Conservation (phyloP, 139 green algal species). For the Chlorella vulgaris region DNA sequence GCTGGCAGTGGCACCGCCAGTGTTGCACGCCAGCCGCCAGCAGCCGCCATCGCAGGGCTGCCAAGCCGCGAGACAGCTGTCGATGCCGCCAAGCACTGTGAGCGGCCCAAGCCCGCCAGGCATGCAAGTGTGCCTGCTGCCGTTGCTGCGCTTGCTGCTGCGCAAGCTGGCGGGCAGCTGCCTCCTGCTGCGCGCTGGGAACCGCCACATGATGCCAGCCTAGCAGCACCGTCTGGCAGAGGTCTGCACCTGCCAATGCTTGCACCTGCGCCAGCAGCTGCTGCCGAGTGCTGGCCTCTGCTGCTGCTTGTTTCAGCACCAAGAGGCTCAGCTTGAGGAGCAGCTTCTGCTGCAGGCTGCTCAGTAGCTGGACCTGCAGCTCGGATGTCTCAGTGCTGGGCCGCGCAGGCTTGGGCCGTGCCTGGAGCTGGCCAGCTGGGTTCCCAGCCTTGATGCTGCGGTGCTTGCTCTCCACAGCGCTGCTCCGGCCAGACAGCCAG, state of each 20-base stretch:
- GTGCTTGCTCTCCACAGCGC: conserved; percentile 35
- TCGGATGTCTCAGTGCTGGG: conserved; percentile 16
- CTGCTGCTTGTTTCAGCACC: conserved; percentile 17
- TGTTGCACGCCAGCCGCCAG: conserved; percentile 1
- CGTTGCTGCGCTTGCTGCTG: not conserved
- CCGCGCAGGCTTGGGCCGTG: conserved; percentile 17
- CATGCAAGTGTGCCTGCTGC: not conserved
- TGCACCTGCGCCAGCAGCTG: conserved; percentile 3
- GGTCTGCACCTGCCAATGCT: not conserved
- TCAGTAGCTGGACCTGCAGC: conserved; percentile 37
- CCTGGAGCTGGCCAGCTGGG: conserved; percentile 13
- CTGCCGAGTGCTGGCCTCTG: not conserved
- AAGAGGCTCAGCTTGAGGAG: conserved; percentile 34
- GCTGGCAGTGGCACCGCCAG: conserved; percentile 32
- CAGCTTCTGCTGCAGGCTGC: conserved; percentile 24
- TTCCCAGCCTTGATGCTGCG: conserved; percentile 18
- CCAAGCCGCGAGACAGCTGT: not conserved
- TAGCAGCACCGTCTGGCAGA: not conserved
- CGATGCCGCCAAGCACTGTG: not conserved
- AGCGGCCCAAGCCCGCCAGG: conserved; percentile 18
- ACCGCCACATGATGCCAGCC: conserved; percentile 10
- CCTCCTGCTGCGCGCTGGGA: conserved; percentile 1
- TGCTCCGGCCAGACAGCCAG: conserved; percentile 25
- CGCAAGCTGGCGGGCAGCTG: not conserved
- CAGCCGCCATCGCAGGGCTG: not conserved